Base-by-base conservation (phyloP, 352 stramenopile genomes). In the Phytophthora ohioensis region DNA sequence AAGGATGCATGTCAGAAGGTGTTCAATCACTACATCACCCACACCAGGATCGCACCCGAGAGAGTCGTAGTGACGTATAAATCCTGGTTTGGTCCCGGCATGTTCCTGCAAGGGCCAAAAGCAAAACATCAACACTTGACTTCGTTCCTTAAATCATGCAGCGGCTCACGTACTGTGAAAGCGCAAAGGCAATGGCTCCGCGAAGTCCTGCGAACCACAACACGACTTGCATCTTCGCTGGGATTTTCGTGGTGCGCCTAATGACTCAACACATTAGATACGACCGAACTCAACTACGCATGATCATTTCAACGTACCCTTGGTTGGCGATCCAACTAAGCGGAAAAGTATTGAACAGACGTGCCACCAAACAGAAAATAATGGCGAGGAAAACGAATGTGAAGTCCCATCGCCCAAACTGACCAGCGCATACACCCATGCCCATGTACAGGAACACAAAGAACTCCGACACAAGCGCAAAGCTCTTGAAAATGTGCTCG, bases 341-440 rank as follows among this genome's bases (percentile, higher is more conserved):
- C 1, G 97, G 96, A 58, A 99, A 98, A 36, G 97, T 98, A 73
- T 99, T 99, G 64, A 97, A 93, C 3, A 97, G 48, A 9, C 97
- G 81, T 91, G 79, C 79, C 78, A 99, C 70, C 36, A 88, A 75
- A 47, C 80, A 91, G 30, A 98, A 97, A 9, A 97, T 47, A 61
- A 98, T 87, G 1, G 88, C 91, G 12, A 97, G 78, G 5, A 97
- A 58, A 9, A 93, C 85, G 71, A 98, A 97, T 15, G 71, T 84
- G 55, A 96, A 51, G 69, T 98, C 84, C 83, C 87, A 98, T 15
- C 89, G 79, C 2, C 81, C 83, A 54, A 89, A 85, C 54, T 91
- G 82, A 5, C 82, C 85, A 0, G 86, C 84, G 30, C 85, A 90
- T 4, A 92, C 81, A 30, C 84, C 82, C 78, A 92, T 89, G 47